Percentiles rank a stretch among this genome's conserved stretches.
phyloP scores from a whole-genome alignment of 163 green algal species.

The Prototheca cutis region DNA sequence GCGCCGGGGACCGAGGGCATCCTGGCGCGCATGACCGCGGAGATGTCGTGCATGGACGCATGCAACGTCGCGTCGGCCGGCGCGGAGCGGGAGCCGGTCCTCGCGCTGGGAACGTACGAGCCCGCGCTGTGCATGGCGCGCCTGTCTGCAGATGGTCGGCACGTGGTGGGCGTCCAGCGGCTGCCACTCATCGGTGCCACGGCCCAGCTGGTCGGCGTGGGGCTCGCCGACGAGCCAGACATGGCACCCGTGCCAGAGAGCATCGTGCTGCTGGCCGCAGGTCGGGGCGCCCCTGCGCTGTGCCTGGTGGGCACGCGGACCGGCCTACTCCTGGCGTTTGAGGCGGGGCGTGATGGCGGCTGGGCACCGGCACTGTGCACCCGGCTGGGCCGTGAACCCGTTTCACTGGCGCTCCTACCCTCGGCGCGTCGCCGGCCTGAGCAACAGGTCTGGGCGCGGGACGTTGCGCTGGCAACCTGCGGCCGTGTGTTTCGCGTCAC shows the following conservation, averaged over 20 bases:
- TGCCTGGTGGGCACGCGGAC: neutral
- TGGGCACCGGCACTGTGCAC: neutral
- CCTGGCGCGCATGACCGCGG: no score
- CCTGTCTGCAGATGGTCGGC: no score
- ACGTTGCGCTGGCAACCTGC: no score
- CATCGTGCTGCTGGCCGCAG: neutral
- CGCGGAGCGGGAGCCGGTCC: neutral
- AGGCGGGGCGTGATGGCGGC: neutral
- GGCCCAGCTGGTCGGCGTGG: neutral
- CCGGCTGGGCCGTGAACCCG: neutral
- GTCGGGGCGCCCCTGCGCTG: neutral
- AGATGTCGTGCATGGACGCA: neutral
- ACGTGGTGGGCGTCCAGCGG: no score
- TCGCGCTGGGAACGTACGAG: neutral
- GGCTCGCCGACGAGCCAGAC: neutral
- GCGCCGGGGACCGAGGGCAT: no score
- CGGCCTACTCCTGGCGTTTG: neutral
- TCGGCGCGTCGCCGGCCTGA: no score
- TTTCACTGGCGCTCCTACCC: neutral
- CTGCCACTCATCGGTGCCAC: neutral
- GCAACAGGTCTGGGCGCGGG: no score
- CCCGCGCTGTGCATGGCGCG: neutral
- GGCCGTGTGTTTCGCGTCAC: no score
- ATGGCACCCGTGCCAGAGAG: neutral
- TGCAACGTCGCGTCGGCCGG: no score